Conservation (phyloP, 2,329 filamentous ascomycete species). For the Pezicula neosporulosa region DNA sequence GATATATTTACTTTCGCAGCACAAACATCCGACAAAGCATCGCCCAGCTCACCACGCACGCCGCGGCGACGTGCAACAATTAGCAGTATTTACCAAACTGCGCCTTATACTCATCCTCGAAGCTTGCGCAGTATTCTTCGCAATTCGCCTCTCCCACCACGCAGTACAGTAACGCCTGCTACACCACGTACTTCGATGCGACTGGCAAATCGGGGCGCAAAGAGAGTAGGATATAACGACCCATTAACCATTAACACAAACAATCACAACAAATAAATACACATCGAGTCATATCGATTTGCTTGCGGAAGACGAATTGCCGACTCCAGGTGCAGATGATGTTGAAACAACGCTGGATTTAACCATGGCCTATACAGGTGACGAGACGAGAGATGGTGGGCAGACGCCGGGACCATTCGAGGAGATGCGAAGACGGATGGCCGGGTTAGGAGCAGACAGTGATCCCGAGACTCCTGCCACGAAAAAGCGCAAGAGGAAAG, state of each 20-base stretch:
- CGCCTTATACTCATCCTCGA: slow-evolving; percentile 57
- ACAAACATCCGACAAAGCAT: slow-evolving; percentile 12
- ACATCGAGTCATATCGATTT: slow-evolving; percentile 59
- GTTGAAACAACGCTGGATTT: slow-evolving; percentile 44
- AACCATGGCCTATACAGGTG: slow-evolving; percentile 47
- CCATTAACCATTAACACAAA: slow-evolving; percentile 61
- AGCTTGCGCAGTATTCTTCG: slow-evolving; percentile 61
- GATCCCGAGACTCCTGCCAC: slow-evolving; percentile 21
- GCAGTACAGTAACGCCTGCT: slow-evolving; percentile 44
- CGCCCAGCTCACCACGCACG: slow-evolving; percentile 32
- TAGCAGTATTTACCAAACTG: slow-evolving; percentile 14
- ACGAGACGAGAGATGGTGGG: slow-evolving; percentile 57
- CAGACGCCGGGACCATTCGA: slow-evolving; percentile 62
- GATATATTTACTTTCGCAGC: slow-evolving; percentile 25
- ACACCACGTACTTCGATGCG: slow-evolving; percentile 53
- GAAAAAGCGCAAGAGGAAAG: slow-evolving; percentile 49
- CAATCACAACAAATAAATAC: slow-evolving; percentile 60
- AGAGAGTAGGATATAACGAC: slow-evolving; percentile 57
- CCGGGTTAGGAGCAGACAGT: slow-evolving; percentile 38
- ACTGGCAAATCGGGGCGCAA: slow-evolving; percentile 43
- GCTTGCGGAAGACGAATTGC: slow-evolving; percentile 47
- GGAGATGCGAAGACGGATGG: slow-evolving; percentile 58
- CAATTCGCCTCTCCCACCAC: slow-evolving; percentile 60
- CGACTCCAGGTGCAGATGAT: slow-evolving; percentile 21
- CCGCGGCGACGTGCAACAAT: slow-evolving; percentile 35